Evolutionary conservation across 176 grass and related monocot species (phyloP).

Genomic region (Puccinellia tenuiflora): DNA sequence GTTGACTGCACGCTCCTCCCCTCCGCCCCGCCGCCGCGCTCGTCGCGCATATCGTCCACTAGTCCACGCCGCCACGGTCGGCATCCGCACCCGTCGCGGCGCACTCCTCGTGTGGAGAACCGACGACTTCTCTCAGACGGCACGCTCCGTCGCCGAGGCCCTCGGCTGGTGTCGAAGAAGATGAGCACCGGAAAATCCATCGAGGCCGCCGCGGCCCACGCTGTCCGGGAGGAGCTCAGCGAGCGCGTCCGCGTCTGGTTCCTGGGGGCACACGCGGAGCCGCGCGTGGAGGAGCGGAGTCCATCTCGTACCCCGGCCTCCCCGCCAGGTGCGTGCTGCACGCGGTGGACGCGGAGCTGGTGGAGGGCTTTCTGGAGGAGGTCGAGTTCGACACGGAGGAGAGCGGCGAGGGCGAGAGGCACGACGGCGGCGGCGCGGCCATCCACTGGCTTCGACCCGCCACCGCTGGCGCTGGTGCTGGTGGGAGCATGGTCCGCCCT

Average conservation of each 20-base stretch:
- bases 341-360: slow-evolving; percentile 56
- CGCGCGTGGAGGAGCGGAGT: slow-evolving; percentile 68
- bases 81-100: slow-evolving; percentile 48
- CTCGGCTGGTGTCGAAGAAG: slow-evolving; percentile 76
- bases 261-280: slow-evolving; percentile 3
- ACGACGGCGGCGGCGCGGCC: slow-evolving; percentile 24
- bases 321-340: slow-evolving; percentile 64
- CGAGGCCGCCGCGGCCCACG: slow-evolving; percentile 54
- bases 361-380: slow-evolving; percentile 56
- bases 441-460: no score
- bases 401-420: slow-evolving; percentile 46
- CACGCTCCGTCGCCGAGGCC: slow-evolving; percentile 33
- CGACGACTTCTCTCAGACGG: slow-evolving; percentile 82
- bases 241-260: slow-evolving; percentile 36
- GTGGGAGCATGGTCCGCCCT: no score
- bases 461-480: no score
- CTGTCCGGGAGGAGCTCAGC: slow-evolving; percentile 68
- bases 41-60: slow-evolving; percentile 47
- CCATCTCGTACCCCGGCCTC: slow-evolving; percentile 64
- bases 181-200: slow-evolving; percentile 64
- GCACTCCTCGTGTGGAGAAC: slow-evolving; percentile 58
- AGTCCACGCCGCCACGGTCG: slow-evolving; percentile 64
- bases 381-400: slow-evolving; percentile 77
- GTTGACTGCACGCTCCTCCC: slow-evolving; percentile 40
- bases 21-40: neutral